A percentile compares a stretch with the other conserved stretches of the same genome.
Evolutionary conservation across 306 rosid genomes (phyloP).

Genomic region (Quercus rubra): DNA sequence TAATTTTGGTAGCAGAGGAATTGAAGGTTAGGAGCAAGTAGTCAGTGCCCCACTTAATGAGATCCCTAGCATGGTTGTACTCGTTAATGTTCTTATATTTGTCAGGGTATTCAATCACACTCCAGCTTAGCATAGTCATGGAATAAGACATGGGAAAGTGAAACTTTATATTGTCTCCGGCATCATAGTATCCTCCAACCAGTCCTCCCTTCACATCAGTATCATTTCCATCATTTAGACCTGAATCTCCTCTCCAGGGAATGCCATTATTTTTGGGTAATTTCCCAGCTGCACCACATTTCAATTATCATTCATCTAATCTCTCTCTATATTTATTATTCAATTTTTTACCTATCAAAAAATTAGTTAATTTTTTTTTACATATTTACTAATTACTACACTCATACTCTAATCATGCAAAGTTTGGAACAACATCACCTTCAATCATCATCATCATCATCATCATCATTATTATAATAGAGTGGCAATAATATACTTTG

Average conservation of each 20-base stretch:
- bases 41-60: slow-evolving; percentile 55
- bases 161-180: slow-evolving; percentile 38
- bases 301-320: not conserved
- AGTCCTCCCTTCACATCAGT: slow-evolving; percentile 26
- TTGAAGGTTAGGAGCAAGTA: slow-evolving; percentile 67
- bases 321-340: no score
- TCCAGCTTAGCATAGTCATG: slow-evolving; percentile 50
- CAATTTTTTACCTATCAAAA: no score
- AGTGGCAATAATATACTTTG: no score
- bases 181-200: slow-evolving; percentile 43
- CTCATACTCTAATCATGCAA: not conserved
- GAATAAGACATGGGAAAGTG: slow-evolving; percentile 44
- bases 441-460: not conserved
- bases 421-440: not conserved
- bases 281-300: slow-evolving; percentile 37
- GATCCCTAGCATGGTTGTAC: slow-evolving; percentile 27
- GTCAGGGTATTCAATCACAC: slow-evolving; percentile 39
- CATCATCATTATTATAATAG: no score
- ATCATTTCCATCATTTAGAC: slow-evolving; percentile 32
- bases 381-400: not conserved
- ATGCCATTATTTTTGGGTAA: slow-evolving; percentile 31
- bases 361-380: no score
- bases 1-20: slow-evolving; percentile 47
- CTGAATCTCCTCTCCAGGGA: slow-evolving; percentile 41
- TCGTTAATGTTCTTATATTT: slow-evolving; percentile 29